These are phyloP conservation scores for Trametes sp. DNA, from an alignment of 1,284 basidiomycete species.

Conservation along the genomic window DNA sequence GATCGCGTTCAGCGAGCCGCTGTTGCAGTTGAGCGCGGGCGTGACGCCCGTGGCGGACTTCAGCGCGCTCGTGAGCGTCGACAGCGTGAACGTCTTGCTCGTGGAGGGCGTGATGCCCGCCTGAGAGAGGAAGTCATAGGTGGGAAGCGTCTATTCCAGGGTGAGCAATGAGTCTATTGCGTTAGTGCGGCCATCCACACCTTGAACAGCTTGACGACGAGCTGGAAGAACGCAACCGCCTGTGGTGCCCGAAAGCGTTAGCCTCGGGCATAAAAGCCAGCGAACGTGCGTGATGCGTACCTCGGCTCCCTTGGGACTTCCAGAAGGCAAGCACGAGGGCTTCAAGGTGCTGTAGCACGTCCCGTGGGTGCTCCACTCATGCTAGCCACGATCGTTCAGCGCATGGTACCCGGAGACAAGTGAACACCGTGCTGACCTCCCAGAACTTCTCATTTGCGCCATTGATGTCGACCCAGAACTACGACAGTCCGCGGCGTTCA, in stretches of 20 bases:
- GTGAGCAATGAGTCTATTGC: too few species aligned
- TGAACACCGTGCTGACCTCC: constrained; percentile 56
- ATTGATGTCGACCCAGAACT: constrained; percentile 73
- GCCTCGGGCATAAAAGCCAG: neutral
- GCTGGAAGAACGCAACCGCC: constrained; percentile 79
- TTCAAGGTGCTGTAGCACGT: constrained; percentile 77
- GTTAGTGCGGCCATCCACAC: too few species aligned
- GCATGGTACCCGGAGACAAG: neutral
- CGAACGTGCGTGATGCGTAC: constrained; percentile 39
- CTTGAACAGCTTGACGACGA: constrained; percentile 70
- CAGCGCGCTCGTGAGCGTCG: constrained; percentile 64
- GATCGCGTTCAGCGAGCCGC: constrained; percentile 56
- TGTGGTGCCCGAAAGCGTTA: constrained; percentile 35
- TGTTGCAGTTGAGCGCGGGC: constrained; percentile 65
- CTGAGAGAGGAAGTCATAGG: constrained; percentile 73
- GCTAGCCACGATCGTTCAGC: constrained; percentile 41
- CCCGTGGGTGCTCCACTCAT: constrained; percentile 79
- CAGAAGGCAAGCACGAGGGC: constrained; percentile 63
- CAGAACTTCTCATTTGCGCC: constrained; percentile 72
- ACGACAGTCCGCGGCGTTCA: constrained; percentile 4
- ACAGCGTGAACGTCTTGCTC: constrained; percentile 63
- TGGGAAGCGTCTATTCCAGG: constrained; percentile 63
- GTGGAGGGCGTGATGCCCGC: constrained; percentile 75
- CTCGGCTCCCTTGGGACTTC: constrained; percentile 66
- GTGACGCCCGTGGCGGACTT: constrained; percentile 60